Conservation (phyloP, 2,329 filamentous ascomycete species). For the Chrysoporthe austroafricana region DNA sequence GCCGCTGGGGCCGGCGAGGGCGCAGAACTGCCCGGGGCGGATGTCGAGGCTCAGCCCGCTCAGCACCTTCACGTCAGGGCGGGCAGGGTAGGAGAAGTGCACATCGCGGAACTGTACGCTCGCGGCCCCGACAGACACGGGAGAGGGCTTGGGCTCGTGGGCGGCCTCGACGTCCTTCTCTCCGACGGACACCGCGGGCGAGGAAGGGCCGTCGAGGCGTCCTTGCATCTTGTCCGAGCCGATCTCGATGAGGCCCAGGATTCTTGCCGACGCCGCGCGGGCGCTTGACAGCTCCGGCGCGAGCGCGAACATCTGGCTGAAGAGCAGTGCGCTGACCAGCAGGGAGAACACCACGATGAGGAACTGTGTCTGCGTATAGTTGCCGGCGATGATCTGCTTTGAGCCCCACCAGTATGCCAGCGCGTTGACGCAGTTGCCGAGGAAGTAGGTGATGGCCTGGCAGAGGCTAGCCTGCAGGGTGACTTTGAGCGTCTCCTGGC, state of each 20-base stretch:
- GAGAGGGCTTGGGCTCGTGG: constrained; percentile 31
- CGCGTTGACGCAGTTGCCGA: constrained; percentile 38
- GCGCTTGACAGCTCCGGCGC: constrained; percentile 61
- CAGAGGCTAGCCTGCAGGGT: constrained; percentile 26
- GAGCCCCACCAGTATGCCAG: constrained; percentile 67
- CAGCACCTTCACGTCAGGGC: constrained; percentile 57
- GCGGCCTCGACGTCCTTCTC: constrained; percentile 36
- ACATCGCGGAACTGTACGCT: constrained; percentile 57
- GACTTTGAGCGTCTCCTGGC: constrained; percentile 50
- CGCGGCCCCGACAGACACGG: neutral
- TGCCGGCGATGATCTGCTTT: constrained; percentile 57
- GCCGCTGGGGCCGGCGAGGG: constrained; percentile 50
- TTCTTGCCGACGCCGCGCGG: constrained; percentile 48
- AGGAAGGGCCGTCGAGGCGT: neutral
- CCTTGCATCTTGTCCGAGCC: constrained; percentile 24
- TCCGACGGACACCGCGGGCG: neutral
- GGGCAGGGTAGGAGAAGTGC: constrained; percentile 63
- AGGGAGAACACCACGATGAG: constrained; percentile 57
- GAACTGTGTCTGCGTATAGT: constrained; percentile 58
- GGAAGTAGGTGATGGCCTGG: constrained; percentile 28
- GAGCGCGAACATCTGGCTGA: constrained; percentile 61
- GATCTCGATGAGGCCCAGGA: constrained; percentile 38
- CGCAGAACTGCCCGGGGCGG: constrained; percentile 44
- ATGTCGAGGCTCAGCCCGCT: constrained; percentile 44
- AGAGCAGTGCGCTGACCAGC: constrained; percentile 58